Evolutionary conservation across 2,329 filamentous ascomycete species (phyloP), one percentile per base, ranked within the genome.

Genomic region (Alternaria atra): DNA sequence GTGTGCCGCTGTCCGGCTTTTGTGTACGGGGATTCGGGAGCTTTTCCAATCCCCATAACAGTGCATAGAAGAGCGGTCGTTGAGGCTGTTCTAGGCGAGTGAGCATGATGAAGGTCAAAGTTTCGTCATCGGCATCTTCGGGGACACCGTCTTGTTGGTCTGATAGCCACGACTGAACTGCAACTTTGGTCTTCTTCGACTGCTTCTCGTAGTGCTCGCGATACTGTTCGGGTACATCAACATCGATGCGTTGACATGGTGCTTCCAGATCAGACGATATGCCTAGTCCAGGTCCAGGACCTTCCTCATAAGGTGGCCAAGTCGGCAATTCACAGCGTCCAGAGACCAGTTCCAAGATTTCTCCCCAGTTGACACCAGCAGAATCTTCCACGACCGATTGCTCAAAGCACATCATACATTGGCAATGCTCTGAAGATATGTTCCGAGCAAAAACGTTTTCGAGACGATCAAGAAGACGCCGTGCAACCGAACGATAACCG

Each of bases 361-460:
- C 94, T 9, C 95, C 94, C 94, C 94, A 99, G 64, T 92, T 95
- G 30, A 97, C 84, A 2, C 93, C 94, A 64, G 85, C 80, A 50
- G 80, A 72, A 15, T 90, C 86, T 27, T 71, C 64, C 7, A 66
- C 63, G 3, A 72, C 55, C 1, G 80, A 78, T 7, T 75, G 76
- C 12, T 80, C 83, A 47, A 90, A 87, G 74, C 94, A 98, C 84
- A 97, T 92, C 57, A 95, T 83, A 77, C 94, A 98, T 43, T 84
- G 82, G 76, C 94, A 98, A n/a, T 90, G 89, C 72, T 97, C 89
- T 0, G 89, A 89, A 0, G 94, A 94, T 35, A 99, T 89, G 73
- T 98, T 94, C 61, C 95, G 87, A 2, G 93, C 94, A 79, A 99
- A 98, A 8, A 99, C 93, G 58, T 94, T 92, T 76, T 97, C 94